These are phyloP conservation scores for Uromyces viciae-fabae DNA, from an alignment of 1,284 basidiomycete genomes.

Conservation along the genomic window DNA sequence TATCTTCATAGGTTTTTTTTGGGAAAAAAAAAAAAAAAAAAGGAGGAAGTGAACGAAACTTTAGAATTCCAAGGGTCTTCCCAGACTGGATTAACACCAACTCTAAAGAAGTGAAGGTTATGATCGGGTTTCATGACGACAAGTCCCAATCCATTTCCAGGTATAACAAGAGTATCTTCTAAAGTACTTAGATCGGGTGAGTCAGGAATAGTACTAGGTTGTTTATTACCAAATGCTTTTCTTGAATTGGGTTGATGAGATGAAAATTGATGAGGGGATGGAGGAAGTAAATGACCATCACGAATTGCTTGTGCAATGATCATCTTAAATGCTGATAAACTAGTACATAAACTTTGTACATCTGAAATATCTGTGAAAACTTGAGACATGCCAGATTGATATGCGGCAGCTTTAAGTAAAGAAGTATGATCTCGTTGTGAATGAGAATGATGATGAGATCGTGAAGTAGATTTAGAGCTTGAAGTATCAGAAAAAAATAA, in stretches of 20 bases:
- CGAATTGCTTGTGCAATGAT: slow-evolving; percentile 13
- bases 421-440: slow-evolving; percentile 25
- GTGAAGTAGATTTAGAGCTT: slow-evolving; percentile 8
- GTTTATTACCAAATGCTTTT: neutral
- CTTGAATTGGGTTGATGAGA: neutral
- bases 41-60: neutral
- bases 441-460: slow-evolving; percentile 12
- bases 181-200: neutral
- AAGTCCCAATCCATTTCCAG: slow-evolving; percentile 27
- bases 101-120: slow-evolving; percentile 38
- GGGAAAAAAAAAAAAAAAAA: no score
- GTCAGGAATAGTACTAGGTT: neutral
- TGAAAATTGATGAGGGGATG: neutral
- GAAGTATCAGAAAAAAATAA: slow-evolving; percentile 43
- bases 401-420: slow-evolving; percentile 28
- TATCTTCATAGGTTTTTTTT: no score
- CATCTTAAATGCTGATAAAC: slow-evolving; percentile 24
- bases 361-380: slow-evolving; percentile 23
- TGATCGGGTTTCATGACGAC: slow-evolving; percentile 31
- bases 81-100: slow-evolving; percentile 38
- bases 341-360: slow-evolving; percentile 30
- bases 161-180: slow-evolving; percentile 1
- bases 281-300: neutral
- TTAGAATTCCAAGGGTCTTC: slow-evolving; percentile 43
- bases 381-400: slow-evolving; percentile 39